These are phyloP conservation scores for Dendrobium huoshanense DNA, from an alignment of 106 monocot genomes.

Conservation along the genomic window DNA sequence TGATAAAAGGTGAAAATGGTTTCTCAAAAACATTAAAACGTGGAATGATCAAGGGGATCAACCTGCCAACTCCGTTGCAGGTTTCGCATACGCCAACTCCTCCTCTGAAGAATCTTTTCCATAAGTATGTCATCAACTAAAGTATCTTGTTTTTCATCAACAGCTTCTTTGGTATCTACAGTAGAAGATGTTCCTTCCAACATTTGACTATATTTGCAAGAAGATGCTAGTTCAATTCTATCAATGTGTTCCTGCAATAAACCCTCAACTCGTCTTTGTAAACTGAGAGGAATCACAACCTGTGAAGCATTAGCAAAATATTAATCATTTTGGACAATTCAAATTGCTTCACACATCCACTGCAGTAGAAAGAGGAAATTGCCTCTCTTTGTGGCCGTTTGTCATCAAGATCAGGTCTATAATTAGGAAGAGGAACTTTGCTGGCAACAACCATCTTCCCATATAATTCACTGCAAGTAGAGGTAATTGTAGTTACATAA, in stretches of 20 bases:
- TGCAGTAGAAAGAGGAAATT: not conserved
- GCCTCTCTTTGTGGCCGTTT: constrained; percentile 99
- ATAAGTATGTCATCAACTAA: constrained; percentile 67
- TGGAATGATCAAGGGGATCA: not conserved
- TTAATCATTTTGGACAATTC: constrained; percentile 5
- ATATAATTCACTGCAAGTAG: constrained; percentile 59
- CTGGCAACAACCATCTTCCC: constrained; percentile 93
- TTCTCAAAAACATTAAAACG: not conserved
- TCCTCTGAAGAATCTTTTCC: constrained; percentile 93
- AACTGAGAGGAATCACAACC: constrained; percentile 88
- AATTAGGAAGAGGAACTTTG: constrained; percentile 94
- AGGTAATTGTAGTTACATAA: not conserved
- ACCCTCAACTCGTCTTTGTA: constrained; percentile 93
- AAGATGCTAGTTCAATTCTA: constrained; percentile 41
- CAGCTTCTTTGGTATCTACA: constrained; percentile 26
- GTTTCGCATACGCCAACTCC: constrained; percentile 79
- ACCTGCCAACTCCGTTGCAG: constrained; percentile 97
- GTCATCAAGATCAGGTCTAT: constrained; percentile 97
- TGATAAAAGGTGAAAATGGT: not conserved
- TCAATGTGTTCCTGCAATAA: constrained; percentile 90
- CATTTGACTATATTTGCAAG: constrained; percentile 8
- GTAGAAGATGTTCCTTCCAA: constrained; percentile 17
- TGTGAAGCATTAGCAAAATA: constrained; percentile 14
- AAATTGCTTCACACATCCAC: not conserved
- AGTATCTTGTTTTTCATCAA: constrained; percentile 45